Evolutionary conservation across 129 eudicot species (phyloP), one percentile per base, ranked within the genome.

Genomic region (Sambucus nigra): DNA sequence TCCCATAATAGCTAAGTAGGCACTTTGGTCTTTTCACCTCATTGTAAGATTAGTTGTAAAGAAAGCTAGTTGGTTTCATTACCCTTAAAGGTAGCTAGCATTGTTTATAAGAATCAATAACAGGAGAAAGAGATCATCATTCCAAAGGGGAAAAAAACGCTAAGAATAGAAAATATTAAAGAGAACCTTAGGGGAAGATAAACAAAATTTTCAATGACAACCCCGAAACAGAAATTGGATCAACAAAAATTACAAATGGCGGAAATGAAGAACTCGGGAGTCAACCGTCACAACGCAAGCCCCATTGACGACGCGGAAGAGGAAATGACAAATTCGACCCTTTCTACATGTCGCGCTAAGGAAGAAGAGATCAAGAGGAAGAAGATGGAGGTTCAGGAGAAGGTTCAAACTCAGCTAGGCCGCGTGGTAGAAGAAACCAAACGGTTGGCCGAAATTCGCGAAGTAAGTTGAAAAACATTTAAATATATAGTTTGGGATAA

Each of bases 361-460:
- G 98, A 91, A 64, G 98, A 91, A 59, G 98, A 81, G 71, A 85
- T 91, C 63, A 83, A 71, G 86, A 85, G 69, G 82, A 84, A 73
- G 84, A 85, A 76, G 57, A 59, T 68, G 69, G 88, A 81, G 81
- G 77, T 89, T 13, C 68, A 55, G 42, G 88, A 85, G 67, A 86
- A 69, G 49, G 88, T 89, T 53, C 86, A 81, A 52, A 88, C 95
- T 71, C 94, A 81, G 7, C 29, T 85, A 22, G 94, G 88, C 3
- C 95, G 94, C 0, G 94, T 80, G 7, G 88, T 76, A 67, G 98
- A 78, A 62, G 98, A 89, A 80, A 67, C 95, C 48, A 84, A 79
- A 63, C 75, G 72, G 19, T 66, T 89, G 59, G 73, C 86, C 44
- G 76, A 68, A 28, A 89, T 89, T 69, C 83, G 88, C 7, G 75